Base-by-base conservation (phyloP, 352 stramenopile genomes). In the Globisporangium abappressorium region DNA sequence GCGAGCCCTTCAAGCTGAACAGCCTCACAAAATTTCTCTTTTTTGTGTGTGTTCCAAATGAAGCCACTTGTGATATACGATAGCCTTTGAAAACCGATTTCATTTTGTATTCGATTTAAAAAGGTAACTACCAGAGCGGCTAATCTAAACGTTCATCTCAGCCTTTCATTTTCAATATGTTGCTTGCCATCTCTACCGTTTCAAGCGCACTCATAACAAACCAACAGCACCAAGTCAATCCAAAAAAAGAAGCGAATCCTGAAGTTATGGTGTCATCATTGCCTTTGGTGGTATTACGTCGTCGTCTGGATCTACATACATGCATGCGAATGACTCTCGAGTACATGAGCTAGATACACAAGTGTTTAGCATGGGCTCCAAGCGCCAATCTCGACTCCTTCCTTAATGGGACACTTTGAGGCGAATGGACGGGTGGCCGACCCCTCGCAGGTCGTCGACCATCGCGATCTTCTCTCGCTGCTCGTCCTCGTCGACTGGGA, bases 401-500 rank as follows among this genome's bases (percentile, higher is more conserved):
- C 41, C 5, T 30, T 2, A 54, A 58, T 24, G 34, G 26, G 61
- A 68, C 46, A 72, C 67, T 36, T 72, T 72, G 43, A 68, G 60
- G 8, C 54, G 67, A 22, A 72, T 62, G n/a, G 57, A 28, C 18
- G 36, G 26, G 26, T 71, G 69, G 9, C 51, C 69, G 30, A 88
- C 60, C 9, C 80, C 80, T 59, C 66, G 76, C 15, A 85, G 68
- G 34, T 86, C 80, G 9, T 81, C 70, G 26, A 65, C 46, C 55
- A 86, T 73, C 9, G 68, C 70, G 20, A 59, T 65, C 36, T 73
- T 79, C 60, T 69, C 64, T 24, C 79, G 70, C 46, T 60, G 64
- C 46, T 75, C 75, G 66, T 84, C 77, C 55, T 87, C 77, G 24
- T 89, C 80, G 28, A 82, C 75, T 34, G 77, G 54, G 12, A 89